Evolutionary conservation across 352 stramenopile genomes (phyloP).

Genomic region (Pythium scleroteichum): DNA sequence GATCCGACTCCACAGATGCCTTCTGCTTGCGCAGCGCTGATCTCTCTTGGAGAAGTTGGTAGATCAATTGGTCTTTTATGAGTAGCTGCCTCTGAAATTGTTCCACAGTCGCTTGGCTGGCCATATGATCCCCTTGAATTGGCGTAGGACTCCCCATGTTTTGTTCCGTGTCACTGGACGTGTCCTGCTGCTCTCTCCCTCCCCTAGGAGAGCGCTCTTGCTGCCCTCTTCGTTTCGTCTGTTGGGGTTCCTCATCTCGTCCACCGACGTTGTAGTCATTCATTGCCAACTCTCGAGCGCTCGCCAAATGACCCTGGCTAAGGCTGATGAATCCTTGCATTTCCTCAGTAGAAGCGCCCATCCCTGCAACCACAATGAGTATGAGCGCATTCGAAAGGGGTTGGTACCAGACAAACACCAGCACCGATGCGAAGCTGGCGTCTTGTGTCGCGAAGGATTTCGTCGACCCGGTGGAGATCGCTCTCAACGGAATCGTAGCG

Average conservation of each 20-base stretch:
- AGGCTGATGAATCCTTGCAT: conserved; percentile 48
- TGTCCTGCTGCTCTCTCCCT: background rate
- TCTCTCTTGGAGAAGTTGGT: conserved; percentile 71
- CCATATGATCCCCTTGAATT: background rate
- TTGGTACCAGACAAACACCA: no score
- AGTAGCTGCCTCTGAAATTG: conserved; percentile 40
- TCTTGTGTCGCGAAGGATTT: conserved; percentile 44
- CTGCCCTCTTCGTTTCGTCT: no score
- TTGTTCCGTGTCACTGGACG: no score
- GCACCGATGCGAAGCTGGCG: conserved; percentile 47
- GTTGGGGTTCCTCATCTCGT: background rate
- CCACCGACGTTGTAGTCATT: conserved; percentile 36
- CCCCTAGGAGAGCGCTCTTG: no score
- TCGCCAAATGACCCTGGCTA: conserved; percentile 34
- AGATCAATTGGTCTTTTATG: conserved; percentile 87
- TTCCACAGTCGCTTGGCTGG: background rate
- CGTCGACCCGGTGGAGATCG: conserved; percentile 58
- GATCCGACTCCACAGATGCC: conserved; percentile 44
- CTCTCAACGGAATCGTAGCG: conserved; percentile 53
- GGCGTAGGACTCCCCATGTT: no score
- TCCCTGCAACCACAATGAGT: conserved; percentile 24
- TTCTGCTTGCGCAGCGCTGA: conserved; percentile 53
- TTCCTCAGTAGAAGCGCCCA: conserved; percentile 35
- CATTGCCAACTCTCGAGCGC: conserved; percentile 54
- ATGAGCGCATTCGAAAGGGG: background rate